Evolutionary conservation across 2,329 filamentous ascomycete genomes (phyloP), one percentile per base, ranked within the genome.

Genomic region (Dendrostoma leiphaemia): DNA sequence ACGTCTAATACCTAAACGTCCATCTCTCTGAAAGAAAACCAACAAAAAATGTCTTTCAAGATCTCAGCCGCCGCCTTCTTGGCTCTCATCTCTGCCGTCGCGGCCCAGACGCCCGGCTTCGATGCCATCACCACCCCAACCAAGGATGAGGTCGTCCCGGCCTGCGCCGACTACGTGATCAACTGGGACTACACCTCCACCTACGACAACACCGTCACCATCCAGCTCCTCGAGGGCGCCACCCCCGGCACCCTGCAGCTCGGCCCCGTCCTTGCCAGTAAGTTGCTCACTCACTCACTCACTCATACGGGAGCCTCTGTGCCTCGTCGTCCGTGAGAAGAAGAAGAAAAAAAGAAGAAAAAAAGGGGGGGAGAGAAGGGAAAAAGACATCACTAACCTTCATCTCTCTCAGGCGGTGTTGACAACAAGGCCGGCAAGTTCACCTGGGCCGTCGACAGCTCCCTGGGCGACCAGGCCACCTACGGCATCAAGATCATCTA

Each of bases 401-500:
- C 6, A 26, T 17, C 13, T 4, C 17, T 17, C 6, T n/a, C 57
- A 84, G 81, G 67, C 50, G 74, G 71, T 51, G 63, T 85, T 60
- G 62, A 74, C 58, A 79, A 78, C 69, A 63, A 67, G 44, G 64
- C 62, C 38, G 75, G 73, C 53, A 59, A 63, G n/a, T 85, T 71
- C 73, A 61, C 57, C 56, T 86, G 83, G 83, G 57, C 64, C 17
- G 74, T 85, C 51, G 73, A 73, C 64, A 63, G 72, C 57, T 55
- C 64, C 24, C 74, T 81, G 34, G 78, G 77, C 58, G 62, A 63
- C 53, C 65, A 73, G 38, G 71, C 70, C 56, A 75, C 76, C 65
- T 86, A 86, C 70, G 84, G 84, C 61, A 72, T 87, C 66, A 72
- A 75, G 70, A 73, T 87, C 70, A 67, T 67, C 58, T 73, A 77